Evolutionary conservation across 768 basidiomycete genomes (phyloP).

Genomic region (Pulveroboletus frians): DNA sequence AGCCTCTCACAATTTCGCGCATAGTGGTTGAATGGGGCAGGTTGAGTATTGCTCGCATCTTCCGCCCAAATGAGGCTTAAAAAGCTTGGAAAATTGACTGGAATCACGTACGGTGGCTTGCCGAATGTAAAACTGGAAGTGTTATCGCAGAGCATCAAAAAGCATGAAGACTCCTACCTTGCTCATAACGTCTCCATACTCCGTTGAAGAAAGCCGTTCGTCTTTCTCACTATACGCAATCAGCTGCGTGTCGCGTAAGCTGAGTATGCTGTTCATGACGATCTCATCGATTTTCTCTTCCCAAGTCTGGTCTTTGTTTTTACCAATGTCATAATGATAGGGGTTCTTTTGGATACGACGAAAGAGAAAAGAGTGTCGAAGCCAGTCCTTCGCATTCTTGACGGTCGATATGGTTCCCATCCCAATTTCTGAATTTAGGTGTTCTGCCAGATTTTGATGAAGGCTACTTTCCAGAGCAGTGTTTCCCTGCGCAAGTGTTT

Average conservation of each 20-base stretch:
- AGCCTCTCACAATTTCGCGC: slow-evolving; percentile 58
- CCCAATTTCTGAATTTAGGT: slow-evolving; percentile 91
- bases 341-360: slow-evolving; percentile 86
- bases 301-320: slow-evolving; percentile 56
- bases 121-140: slow-evolving; percentile 63
- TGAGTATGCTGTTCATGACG: slow-evolving; percentile 59
- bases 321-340: slow-evolving; percentile 60
- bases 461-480: slow-evolving; percentile 83
- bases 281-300: slow-evolving; percentile 67
- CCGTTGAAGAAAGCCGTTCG: slow-evolving; percentile 53
- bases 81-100: background rate
- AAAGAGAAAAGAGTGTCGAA: slow-evolving; percentile 80
- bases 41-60: slow-evolving; percentile 68
- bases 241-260: slow-evolving; percentile 56
- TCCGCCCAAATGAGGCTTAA: slow-evolving; percentile 1
- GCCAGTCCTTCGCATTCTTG: slow-evolving; percentile 73
- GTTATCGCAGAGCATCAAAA: slow-evolving; percentile 1
- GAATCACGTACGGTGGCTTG: slow-evolving; percentile 52
- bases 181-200: slow-evolving; percentile 84
- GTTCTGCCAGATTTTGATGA: slow-evolving; percentile 79
- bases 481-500: slow-evolving; percentile 58
- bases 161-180: slow-evolving; percentile 44
- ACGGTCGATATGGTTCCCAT: slow-evolving; percentile 75
- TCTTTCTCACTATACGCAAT: slow-evolving; percentile 43
- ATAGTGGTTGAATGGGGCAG: slow-evolving; percentile 50